A percentile compares a stretch with the other conserved stretches of the same genome.
These are phyloP conservation scores for Coemansia sp. DNA, from an alignment of 192 early-diverging fungal genomes.

Conservation along the genomic window DNA sequence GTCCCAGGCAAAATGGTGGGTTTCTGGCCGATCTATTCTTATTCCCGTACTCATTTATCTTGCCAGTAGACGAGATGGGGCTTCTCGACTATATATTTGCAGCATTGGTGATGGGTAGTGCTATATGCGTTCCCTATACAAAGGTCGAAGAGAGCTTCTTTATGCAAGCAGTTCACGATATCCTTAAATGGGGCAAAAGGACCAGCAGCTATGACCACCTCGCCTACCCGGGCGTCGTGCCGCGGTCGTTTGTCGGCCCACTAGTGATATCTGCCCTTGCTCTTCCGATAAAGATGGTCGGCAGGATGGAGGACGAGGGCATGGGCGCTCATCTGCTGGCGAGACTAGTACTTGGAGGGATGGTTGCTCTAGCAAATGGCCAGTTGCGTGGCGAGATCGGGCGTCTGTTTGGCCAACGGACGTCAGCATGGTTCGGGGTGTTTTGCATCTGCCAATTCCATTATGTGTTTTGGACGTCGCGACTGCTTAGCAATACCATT, in stretches of 20 bases:
- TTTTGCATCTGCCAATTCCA: constrained; percentile 78
- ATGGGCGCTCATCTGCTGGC: constrained; percentile 12
- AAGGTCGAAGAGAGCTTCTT: constrained; percentile 99
- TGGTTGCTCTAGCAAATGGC: constrained; percentile 49
- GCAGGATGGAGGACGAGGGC: constrained; percentile 4
- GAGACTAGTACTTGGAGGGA: constrained; percentile 51
- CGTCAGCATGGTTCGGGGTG: constrained; percentile 40
- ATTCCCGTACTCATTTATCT: too few relatives aligned
- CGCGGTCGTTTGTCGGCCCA: constrained; percentile 87
- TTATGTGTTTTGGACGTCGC: constrained; percentile 78
- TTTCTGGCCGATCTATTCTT: too few relatives aligned
- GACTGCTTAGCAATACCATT: constrained; percentile 83
- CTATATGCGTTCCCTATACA: constrained; percentile 62
- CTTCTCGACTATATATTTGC: constrained; percentile 21
- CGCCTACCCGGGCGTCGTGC: constrained; percentile 91
- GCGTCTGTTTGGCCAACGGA: constrained; percentile 52
- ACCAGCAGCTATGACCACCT: constrained; percentile 71
- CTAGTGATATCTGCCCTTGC: constrained; percentile 50
- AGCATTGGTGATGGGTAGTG: constrained; percentile 21
- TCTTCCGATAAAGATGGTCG: constrained; percentile 25
- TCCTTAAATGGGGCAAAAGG: constrained; percentile 55
- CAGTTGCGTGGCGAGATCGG: constrained; percentile 50
- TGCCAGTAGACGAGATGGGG: too few relatives aligned
- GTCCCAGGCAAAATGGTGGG: too few relatives aligned
- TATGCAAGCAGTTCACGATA: constrained; percentile 87